These are phyloP conservation scores for Juncus effusus DNA, from an alignment of 176 grass and related monocot species.

Conservation along the genomic window DNA sequence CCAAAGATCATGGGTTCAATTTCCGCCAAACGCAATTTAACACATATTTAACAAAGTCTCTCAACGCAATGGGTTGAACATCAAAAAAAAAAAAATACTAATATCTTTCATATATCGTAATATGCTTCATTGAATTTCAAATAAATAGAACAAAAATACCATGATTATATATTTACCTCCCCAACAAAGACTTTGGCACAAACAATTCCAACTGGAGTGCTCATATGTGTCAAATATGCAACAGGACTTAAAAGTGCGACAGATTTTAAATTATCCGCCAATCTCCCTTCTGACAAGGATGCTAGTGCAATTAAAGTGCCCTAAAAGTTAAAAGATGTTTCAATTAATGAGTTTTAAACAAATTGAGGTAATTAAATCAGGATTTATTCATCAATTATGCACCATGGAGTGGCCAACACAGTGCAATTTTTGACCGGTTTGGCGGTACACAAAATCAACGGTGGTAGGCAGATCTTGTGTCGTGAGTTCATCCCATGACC, in stretches of 20 bases:
- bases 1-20: too few relatives aligned
- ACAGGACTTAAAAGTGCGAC: conserved; percentile 70
- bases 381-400: neutral
- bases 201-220: conserved; percentile 48
- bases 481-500: conserved; percentile 86
- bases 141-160: neutral
- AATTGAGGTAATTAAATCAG: conserved; percentile 4
- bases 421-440: conserved; percentile 64
- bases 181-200: conserved; percentile 56
- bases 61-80: too few relatives aligned
- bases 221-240: conserved; percentile 76
- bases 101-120: neutral
- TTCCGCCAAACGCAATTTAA: too few relatives aligned
- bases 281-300: conserved; percentile 63
- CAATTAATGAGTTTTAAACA: neutral
- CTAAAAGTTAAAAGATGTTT: conserved; percentile 28
- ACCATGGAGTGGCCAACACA: conserved; percentile 93
- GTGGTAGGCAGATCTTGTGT: conserved; percentile 60
- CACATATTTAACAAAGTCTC: too few relatives aligned
- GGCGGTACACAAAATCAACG: conserved; percentile 40
- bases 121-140: neutral
- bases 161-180: conserved; percentile 42
- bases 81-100: too few relatives aligned
- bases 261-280: conserved; percentile 65
- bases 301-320: conserved; percentile 71